phyloP scores from a whole-genome alignment of 345 rosid genomes.

The Eucalyptus polyanthemos region DNA sequence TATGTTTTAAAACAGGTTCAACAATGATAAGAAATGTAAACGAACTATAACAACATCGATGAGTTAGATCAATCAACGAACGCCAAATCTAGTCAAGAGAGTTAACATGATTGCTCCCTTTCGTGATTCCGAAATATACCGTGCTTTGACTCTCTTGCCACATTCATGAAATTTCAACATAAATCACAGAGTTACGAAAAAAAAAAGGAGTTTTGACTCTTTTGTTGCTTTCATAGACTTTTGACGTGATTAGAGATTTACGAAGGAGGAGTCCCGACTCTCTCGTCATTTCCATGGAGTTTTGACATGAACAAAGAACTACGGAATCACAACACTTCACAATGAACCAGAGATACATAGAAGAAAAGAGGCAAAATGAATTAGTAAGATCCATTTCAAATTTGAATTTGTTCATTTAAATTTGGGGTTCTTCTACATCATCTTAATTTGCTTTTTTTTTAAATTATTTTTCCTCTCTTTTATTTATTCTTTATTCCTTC shows the following conservation, averaged over 20 bases:
- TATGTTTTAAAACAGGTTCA: no score
- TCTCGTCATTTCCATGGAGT: not conserved
- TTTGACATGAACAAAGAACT: not conserved
- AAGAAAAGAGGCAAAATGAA: not conserved
- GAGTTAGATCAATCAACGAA: not conserved
- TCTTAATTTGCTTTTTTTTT: no score
- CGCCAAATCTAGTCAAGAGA: not conserved
- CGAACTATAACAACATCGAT: not conserved
- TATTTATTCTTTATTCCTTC: not conserved
- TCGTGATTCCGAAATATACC: no score
- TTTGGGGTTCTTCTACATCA: not conserved
- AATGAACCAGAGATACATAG: not conserved
- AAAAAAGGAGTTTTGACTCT: not conserved
- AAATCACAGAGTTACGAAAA: no score
- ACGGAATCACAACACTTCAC: not conserved
- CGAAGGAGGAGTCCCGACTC: not conserved
- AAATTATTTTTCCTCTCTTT: not conserved
- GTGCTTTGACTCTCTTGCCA: not conserved
- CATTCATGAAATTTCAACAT: not conserved
- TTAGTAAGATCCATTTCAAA: not conserved
- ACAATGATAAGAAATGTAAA: not conserved
- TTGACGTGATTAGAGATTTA: no score
- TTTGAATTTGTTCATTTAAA: no score
- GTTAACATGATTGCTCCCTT: not conserved
- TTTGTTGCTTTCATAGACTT: not conserved